phyloP scores from a whole-genome alignment of 768 basidiomycete genomes.

The Rossbeevera mucosa region DNA sequence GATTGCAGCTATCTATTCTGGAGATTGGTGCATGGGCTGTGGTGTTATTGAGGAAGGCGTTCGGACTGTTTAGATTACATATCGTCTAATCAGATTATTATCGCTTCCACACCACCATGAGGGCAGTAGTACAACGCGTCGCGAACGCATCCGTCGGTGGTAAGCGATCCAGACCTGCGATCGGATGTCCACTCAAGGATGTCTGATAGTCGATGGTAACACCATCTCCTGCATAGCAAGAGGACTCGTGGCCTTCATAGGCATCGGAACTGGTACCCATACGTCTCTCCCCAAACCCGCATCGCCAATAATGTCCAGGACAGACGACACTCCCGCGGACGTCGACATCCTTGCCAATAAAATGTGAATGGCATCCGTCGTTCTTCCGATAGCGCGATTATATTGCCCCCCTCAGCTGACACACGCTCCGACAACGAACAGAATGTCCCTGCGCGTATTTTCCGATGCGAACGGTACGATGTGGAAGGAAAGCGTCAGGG shows the following conservation, averaged over 20 bases:
- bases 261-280: constrained; percentile 71
- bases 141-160: constrained; percentile 81
- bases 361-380: constrained; percentile 47
- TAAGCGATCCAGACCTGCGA: constrained; percentile 26
- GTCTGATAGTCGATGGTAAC: constrained; percentile 65
- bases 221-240: constrained; percentile 77
- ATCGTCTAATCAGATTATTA: constrained; percentile 1
- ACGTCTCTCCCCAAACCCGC: too few species aligned
- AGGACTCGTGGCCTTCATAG: constrained; percentile 88
- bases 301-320: too few species aligned
- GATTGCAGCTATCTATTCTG: constrained; percentile 68
- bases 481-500: constrained; percentile 88
- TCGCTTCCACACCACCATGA: constrained; percentile 47
- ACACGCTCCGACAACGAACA: constrained; percentile 25
- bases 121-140: constrained; percentile 83
- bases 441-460: constrained; percentile 72
- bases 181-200: background rate
- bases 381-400: constrained; percentile 13
- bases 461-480: constrained; percentile 55
- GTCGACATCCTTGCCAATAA: constrained; percentile 72
- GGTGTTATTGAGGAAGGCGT: constrained; percentile 51
- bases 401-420: constrained; percentile 1
- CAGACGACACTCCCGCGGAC: constrained; percentile 81
- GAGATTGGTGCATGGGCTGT: constrained; percentile 79
- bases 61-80: constrained; percentile 1